Base-by-base conservation (phyloP, 805 yeast genomes). In the Candida quercuum region DNA sequence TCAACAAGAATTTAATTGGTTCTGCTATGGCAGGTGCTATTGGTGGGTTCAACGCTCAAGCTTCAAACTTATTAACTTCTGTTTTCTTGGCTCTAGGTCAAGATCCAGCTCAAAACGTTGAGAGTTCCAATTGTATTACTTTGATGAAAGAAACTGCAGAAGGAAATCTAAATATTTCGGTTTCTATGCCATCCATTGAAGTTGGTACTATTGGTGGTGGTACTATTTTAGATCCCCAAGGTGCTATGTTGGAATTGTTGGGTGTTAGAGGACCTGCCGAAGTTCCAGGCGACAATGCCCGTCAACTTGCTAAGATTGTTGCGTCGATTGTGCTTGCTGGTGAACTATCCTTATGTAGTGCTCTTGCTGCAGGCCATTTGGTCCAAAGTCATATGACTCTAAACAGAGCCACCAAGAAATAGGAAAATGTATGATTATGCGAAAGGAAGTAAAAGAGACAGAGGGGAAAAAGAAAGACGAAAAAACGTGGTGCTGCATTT, bases 131-230 rank as follows among this genome's bases (percentile, higher is more conserved):
- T 65, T 93, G 99, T 81, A 91, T 93, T 42, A 93, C 99, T 1
- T 71, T 93, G 49, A 89, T 93, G 95, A 80, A 81, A 54, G 87
- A 85, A 59, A 71, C 71, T 35, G 69, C 64, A 11, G 70, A 73
- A 28, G 99, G 96, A 12, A 86, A 86, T 55, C 72, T 93, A 56
- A 82, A 78, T 49, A 83, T 93, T 28, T 86, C 96, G 2, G 99
- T 93, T n/a, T 86, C 98, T 4, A 93, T 93, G 99, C 99, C 99
- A 22, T 86, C 94, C 21, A 87, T 93, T 51, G 99, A 93, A 66
- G 99, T 93, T 32, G 99, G 99, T 47, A 93, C 99, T 3, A 88
- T 93, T 62, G 99, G 99, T 40, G 99, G 99, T 47, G 99, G 99
- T 58, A 93, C 99, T 4, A 86, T 93, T 46, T 74, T 93, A 54